Base-by-base conservation (phyloP, 192 early-diverging fungal species). In the Coemansia sp. region DNA sequence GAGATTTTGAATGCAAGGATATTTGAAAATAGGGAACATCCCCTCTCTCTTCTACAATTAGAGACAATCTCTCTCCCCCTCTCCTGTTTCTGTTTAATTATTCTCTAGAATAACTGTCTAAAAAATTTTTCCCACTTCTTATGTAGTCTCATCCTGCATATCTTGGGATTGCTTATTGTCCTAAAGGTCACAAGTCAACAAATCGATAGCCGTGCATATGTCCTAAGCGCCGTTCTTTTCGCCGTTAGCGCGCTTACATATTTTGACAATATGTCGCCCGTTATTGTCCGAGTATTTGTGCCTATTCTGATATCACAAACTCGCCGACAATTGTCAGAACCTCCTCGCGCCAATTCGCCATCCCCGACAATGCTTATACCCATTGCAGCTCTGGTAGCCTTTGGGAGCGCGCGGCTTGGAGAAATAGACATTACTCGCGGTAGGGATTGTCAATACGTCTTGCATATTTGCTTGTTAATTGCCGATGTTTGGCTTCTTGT, bases 111-210 rank as follows among this genome's bases (percentile, higher is more conserved):
- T 37, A 37, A 37, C 37, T 37, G 37, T 37, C 37, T 37, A 37
- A 37, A 26, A 26, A 26, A 26, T 26, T 26, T 50, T 14, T 37
- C 16, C 46, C 17, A 0, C 38, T 26, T 37, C 0, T 52, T 33
- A 37, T 60, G 35, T 71, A 71, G 69, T 40, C 21, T 71, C 44
- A 21, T 43, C 62, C 16, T 71, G 59, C 69, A 64, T 55, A 26
- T 33, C 62, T 8, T 59, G 33, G 33, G 38, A 50, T 17, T 43
- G 55, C 49, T 61, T 5, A 44, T 63, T 43, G 19, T 53, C 23
- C 17, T 50, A 50, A 4, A 3, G 17, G 13, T 14, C 44, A 46
- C 44, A 46, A 46, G 17, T 33, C 37, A 8, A 44, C 32, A 30
- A 33, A 8, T 21, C 47, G 19, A 17, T 21, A 23, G n/a, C 47